Conservation (phyloP, 257 asterid species). For the Lycium barbarum region DNA sequence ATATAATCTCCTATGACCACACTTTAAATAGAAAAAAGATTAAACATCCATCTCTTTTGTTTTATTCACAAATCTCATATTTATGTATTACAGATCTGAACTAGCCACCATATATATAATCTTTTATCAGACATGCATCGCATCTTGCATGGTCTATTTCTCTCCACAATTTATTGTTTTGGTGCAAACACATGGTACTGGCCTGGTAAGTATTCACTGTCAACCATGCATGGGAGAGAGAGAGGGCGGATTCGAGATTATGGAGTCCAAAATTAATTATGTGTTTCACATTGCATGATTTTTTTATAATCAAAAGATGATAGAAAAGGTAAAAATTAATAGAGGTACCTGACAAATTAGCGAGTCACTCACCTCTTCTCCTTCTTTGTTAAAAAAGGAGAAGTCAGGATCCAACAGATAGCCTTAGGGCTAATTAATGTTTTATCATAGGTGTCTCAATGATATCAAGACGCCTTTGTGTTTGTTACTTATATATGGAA, state of each 20-base stretch:
- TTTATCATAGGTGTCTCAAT: slow-evolving; percentile 27
- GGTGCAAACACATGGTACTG: too few relatives aligned
- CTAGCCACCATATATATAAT: too few relatives aligned
- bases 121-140: too few relatives aligned
- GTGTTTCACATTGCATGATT: background rate
- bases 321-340: background rate
- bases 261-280: too few relatives aligned
- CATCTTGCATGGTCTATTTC: too few relatives aligned
- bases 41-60: background rate
- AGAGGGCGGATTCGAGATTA: background rate
- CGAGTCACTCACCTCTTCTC: background rate
- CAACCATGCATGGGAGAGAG: too few relatives aligned
- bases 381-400: background rate
- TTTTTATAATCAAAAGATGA: background rate
- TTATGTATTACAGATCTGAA: too few relatives aligned
- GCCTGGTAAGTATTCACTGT: too few relatives aligned
- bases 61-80: background rate
- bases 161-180: too few relatives aligned
- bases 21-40: too few relatives aligned
- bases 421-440: background rate
- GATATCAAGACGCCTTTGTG: slow-evolving; percentile 3
- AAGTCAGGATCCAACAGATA: slow-evolving; percentile 27
- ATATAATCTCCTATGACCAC: too few relatives aligned
- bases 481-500: background rate
- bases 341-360: slow-evolving; percentile 3